Evolutionary conservation across 2,329 filamentous ascomycete genomes (phyloP).

Genomic region (Fusarium ambrosium): DNA sequence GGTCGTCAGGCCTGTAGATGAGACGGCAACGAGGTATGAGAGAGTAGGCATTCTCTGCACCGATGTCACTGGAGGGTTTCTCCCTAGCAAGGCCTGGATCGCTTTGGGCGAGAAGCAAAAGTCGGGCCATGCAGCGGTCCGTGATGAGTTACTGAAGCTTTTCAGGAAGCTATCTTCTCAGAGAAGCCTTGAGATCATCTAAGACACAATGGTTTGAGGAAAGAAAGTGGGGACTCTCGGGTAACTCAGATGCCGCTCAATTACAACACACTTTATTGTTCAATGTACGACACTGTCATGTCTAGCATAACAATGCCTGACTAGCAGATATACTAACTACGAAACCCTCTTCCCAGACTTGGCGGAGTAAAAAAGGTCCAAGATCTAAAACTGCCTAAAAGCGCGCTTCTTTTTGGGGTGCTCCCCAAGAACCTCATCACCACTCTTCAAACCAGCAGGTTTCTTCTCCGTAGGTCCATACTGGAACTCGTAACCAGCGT

Average conservation of each 20-base stretch:
- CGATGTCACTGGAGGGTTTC: not conserved
- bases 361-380: fast-evolving
- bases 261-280: not conserved
- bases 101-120: not conserved
- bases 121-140: not conserved
- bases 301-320: not conserved
- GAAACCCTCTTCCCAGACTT: not conserved
- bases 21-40: not conserved
- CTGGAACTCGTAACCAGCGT: not conserved
- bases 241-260: not conserved
- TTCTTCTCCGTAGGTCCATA: not conserved
- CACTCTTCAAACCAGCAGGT: not conserved
- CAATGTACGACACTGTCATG: not conserved
- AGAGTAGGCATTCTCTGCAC: conserved; percentile 1
- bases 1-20: not conserved
- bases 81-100: not conserved
- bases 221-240: no score
- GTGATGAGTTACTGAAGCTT: not conserved
- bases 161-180: not conserved
- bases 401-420: not conserved
- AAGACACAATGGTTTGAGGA: not conserved
- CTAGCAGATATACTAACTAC: not conserved
- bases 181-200: not conserved
- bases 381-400: conserved; percentile 41
- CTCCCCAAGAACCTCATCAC: not conserved